Base-by-base conservation (phyloP, 106 monocot species). In the Acorus calamus region DNA sequence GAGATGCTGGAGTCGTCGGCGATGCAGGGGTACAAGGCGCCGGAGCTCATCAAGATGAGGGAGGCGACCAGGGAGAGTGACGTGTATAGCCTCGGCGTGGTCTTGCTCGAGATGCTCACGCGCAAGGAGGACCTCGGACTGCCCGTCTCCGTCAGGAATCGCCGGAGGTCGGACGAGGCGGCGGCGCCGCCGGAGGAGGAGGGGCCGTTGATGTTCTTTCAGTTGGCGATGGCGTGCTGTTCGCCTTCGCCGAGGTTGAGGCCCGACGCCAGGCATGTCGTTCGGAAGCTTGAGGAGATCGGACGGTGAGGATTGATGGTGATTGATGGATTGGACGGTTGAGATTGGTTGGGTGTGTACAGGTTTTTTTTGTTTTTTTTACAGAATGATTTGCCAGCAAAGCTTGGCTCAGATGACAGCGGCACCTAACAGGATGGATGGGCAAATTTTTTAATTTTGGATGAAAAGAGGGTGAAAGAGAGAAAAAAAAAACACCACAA, bases 11-110 rank as follows among this genome's bases (percentile, higher is more conserved):
- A 98, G 43, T 50, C 76, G 3, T 73, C 81, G 0, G 78, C 80
- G 7, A 66, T 80, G 3, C 75, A 83, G 55, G 84, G 96, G 14
- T 98, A 98, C 76, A 98, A 88, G 68, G 80, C 96, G 6, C 91
- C 96, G 0, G 96, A 98, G 61, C 69, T 98, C 49, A 83, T 92
- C 65, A 92, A 98, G 78, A 79, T 88, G 77, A 85, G 66, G 63
- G 91, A 91, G 9, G 91, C 74, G 5, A 72, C 72, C 53, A 76
- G 11, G 11, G 80, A 82, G 68, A 83, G 74, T 13, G 96, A 98
- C 61, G 79, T 98, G 52, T 98, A 85, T 60, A 85, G 85, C 66
- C 68, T 98, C 7, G 96, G 96, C n/a, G 85, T 92, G 3, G 73
- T 98, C 59, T 76, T 92, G 10, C 80, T 98, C 3, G 96, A 98